Conservation (phyloP, 2,329 filamentous ascomycete species). For the Cryphonectria japonica region DNA sequence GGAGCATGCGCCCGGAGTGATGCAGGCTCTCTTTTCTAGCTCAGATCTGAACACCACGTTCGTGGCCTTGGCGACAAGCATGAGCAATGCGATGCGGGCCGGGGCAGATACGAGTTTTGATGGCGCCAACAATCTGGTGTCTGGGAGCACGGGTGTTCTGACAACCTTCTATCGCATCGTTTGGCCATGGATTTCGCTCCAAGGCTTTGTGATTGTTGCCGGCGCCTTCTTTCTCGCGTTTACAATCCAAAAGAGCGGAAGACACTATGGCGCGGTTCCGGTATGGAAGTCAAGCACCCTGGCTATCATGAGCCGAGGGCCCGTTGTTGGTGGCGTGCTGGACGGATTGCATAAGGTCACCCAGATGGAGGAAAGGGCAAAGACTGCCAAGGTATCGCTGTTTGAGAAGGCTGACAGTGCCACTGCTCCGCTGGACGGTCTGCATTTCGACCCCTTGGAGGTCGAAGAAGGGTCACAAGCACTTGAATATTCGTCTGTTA, state of each 20-base stretch:
- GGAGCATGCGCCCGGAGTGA: background rate
- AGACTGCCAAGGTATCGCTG: slow-evolving; percentile 5
- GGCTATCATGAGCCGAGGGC: slow-evolving; percentile 12
- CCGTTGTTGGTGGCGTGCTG: slow-evolving; percentile 5
- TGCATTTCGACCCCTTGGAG: slow-evolving; percentile 10
- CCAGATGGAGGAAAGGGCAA: slow-evolving; percentile 16
- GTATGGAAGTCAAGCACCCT: slow-evolving; percentile 20
- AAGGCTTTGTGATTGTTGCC: slow-evolving; percentile 13
- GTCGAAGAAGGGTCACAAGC: background rate
- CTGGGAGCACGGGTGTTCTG: slow-evolving; percentile 9
- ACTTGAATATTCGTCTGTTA: background rate
- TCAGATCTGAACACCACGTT: slow-evolving; percentile 19
- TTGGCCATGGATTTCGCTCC: slow-evolving; percentile 25
- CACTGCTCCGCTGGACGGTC: background rate
- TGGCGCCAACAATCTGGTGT: background rate
- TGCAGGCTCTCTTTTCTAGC: slow-evolving; percentile 15
- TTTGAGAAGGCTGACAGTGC: slow-evolving; percentile 4
- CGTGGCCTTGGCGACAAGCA: slow-evolving; percentile 16
- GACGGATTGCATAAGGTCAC: slow-evolving; percentile 4
- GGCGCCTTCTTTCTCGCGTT: slow-evolving; percentile 14
- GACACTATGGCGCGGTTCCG: background rate
- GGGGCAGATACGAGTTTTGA: background rate
- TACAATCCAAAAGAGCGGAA: background rate
- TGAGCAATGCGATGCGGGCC: slow-evolving; percentile 19
- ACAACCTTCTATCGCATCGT: slow-evolving; percentile 17